Evolutionary conservation across 805 yeast species (phyloP), one percentile per base, ranked within the genome.

Genomic region (Suhomyces sp.): DNA sequence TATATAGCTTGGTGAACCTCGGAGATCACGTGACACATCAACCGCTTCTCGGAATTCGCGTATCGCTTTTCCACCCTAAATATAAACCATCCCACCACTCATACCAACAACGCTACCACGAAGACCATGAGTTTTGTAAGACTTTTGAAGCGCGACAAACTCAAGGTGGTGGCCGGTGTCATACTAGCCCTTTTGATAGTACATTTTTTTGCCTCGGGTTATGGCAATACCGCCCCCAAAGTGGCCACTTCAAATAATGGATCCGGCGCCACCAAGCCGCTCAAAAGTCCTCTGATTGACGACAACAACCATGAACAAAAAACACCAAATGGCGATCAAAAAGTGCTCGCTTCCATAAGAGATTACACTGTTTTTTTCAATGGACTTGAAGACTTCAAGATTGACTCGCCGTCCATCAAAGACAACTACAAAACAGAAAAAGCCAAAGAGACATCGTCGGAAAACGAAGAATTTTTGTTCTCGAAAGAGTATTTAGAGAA

Each of bases 401-500:
- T 83, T 13, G 49, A 60, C 1, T 64, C 74, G 2, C 69, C 64
- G 1, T 74, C 78, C n/a, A 61, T 82, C 31, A 76, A 69, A 33
- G 67, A 61, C 44, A 63, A 65, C n/a, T 82, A 80, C 57, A 66
- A 67, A 3, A 71, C 69, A 54, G 85, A 67, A 10, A 71, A 69
- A 55, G 85, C 83, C 2, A 63, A 60, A 51, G 80, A 81, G 59
- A 63, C 67, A 48, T 77, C 77, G 54, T 66, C 74, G 3, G 57
- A 65, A 13, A 76, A 75, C 53, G 63, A 60, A 3, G 74, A 69
- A 46, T 74, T 78, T 54, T 57, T 75, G 9, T 80, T 79, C 60
- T 69, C 76, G 33, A 75, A 76, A 54, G 73, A 71, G 17, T 81
- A 81, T 56, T 66, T 80, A 15, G 72, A 72, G 47, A 67, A 66